Conservation (phyloP, 2,329 filamentous ascomycete species). For the Fusarium piperis region DNA sequence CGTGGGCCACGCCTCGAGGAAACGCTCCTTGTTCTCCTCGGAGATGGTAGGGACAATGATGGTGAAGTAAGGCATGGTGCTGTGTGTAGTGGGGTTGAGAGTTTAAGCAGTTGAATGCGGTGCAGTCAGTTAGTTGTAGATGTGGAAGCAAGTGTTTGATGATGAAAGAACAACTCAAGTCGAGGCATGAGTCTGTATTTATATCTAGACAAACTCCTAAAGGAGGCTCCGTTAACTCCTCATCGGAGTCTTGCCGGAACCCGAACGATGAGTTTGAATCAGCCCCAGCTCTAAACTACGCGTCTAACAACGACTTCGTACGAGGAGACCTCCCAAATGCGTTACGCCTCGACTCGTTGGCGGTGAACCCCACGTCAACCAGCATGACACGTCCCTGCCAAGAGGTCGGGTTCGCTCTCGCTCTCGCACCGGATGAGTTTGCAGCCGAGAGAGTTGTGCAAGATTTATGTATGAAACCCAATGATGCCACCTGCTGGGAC, state of each 20-base stretch:
- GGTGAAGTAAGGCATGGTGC: slow-evolving; percentile 16
- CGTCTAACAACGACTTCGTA: background rate
- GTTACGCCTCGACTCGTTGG: background rate
- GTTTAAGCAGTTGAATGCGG: background rate
- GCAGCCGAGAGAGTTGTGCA: background rate
- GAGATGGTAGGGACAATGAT: slow-evolving; percentile 15
- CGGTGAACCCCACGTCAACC: background rate
- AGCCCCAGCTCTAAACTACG: background rate
- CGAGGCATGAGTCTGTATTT: background rate
- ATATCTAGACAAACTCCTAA: background rate
- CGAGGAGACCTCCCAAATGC: background rate
- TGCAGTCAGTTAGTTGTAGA: background rate
- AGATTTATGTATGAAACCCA: background rate
- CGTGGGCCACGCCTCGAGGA: slow-evolving; percentile 17
- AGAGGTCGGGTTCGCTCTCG: background rate
- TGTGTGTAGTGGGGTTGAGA: background rate
- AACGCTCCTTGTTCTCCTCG: slow-evolving; percentile 15
- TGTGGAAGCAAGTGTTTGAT: background rate
- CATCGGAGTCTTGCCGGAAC: background rate
- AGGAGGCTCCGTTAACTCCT: background rate
- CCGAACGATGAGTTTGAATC: background rate
- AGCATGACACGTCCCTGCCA: background rate
- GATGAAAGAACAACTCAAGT: background rate
- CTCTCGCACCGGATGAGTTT: background rate
- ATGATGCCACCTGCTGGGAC: background rate